Conservation (phyloP, 2,329 filamentous ascomycete species). For the Magnaporthales sp. region DNA sequence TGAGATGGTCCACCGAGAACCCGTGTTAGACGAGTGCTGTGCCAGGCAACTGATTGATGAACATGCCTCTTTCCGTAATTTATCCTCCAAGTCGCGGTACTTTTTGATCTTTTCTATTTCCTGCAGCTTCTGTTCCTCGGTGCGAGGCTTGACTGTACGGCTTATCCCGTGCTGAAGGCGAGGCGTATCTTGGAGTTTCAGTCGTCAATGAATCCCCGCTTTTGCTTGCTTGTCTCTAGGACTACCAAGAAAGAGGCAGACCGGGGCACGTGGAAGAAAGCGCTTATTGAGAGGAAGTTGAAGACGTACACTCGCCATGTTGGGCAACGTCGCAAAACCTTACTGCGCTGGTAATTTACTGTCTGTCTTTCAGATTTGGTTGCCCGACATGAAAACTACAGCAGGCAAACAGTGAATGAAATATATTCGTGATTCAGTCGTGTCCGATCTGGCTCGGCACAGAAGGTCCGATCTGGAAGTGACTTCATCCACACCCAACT, state of each 20-base stretch:
- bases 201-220: neutral
- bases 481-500: neutral
- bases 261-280: neutral
- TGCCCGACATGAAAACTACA: neutral
- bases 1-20: conserved; percentile 12
- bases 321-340: neutral
- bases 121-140: conserved; percentile 61
- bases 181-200: neutral
- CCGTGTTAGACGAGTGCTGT: conserved; percentile 8
- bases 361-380: neutral
- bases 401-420: neutral
- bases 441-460: neutral
- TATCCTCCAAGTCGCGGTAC: conserved; percentile 63
- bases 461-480: neutral
- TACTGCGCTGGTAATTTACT: neutral
- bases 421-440: neutral
- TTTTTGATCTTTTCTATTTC: conserved; percentile 68
- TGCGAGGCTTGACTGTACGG: conserved; percentile 53
- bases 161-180: conserved; percentile 68
- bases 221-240: neutral
- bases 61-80: conserved; percentile 56
- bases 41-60: neutral
- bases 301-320: conserved; percentile 10
- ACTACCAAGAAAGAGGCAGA: neutral
- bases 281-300: neutral